Evolutionary conservation across 2,329 filamentous ascomycete genomes (phyloP).

Genomic region (Pseudophaeomoniella oleicola): DNA sequence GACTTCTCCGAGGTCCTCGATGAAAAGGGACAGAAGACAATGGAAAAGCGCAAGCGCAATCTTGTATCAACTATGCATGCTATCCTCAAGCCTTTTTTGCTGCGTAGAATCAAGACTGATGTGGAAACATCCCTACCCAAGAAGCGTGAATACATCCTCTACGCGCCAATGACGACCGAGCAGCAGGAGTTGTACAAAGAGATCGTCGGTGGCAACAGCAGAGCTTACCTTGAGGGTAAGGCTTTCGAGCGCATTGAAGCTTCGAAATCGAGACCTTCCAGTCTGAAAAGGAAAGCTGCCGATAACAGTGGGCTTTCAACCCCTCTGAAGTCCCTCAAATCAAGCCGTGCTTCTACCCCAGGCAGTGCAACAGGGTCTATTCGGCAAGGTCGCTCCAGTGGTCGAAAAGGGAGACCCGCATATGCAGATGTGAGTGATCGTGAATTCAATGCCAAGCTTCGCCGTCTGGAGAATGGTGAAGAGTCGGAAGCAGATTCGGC

Average conservation of each 20-base stretch:
- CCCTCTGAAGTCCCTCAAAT: slow-evolving; percentile 57
- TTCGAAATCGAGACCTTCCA: slow-evolving; percentile 26
- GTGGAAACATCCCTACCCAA: slow-evolving; percentile 85
- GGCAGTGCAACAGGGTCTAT: slow-evolving; percentile 35
- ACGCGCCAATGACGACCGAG: slow-evolving; percentile 78
- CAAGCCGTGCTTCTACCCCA: slow-evolving; percentile 63
- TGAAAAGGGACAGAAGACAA: slow-evolving; percentile 46
- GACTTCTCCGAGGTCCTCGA: slow-evolving; percentile 89
- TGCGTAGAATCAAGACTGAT: slow-evolving; percentile 82
- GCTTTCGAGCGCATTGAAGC: slow-evolving; percentile 33
- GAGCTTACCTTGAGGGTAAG: slow-evolving; percentile 34
- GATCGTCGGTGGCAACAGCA: slow-evolving; percentile 63
- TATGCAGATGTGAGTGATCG: slow-evolving; percentile 64
- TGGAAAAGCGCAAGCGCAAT: slow-evolving; percentile 59
- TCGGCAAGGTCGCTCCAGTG: slow-evolving; percentile 29
- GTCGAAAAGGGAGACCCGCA: slow-evolving; percentile 35
- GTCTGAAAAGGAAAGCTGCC: slow-evolving; percentile 43
- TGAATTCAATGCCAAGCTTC: slow-evolving; percentile 61
- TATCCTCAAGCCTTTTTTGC: slow-evolving; percentile 77
- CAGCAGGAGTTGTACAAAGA: slow-evolving; percentile 84
- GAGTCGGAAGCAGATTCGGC: slow-evolving; percentile 33
- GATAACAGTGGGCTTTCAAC: slow-evolving; percentile 25
- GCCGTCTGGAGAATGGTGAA: slow-evolving; percentile 34
- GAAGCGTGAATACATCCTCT: slow-evolving; percentile 92
- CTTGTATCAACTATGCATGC: slow-evolving; percentile 80